These are phyloP conservation scores for Trichoderma guizhouense DNA, from an alignment of 2,329 filamentous ascomycete genomes.

Conservation along the genomic window DNA sequence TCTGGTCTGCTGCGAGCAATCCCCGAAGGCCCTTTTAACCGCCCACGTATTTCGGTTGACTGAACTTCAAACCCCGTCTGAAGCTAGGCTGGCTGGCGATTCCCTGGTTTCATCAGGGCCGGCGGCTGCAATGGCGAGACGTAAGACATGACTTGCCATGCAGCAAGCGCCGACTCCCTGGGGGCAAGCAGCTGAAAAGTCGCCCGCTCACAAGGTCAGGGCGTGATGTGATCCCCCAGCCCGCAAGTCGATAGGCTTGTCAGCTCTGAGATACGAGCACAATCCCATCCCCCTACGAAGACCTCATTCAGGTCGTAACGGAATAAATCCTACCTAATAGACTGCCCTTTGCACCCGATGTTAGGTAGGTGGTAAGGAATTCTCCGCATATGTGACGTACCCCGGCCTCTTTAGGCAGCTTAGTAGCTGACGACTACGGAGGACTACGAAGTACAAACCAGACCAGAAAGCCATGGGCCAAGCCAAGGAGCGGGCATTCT, in stretches of 20 bases:
- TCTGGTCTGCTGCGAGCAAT: not conserved
- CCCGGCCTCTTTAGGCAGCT: not conserved
- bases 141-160: constrained; percentile 1
- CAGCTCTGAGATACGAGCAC: not conserved
- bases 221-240: not conserved
- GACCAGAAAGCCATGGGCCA: not conserved
- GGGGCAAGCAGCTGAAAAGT: not conserved
- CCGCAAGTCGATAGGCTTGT: not conserved
- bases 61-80: not conserved
- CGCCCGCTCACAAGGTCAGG: constrained; percentile 1
- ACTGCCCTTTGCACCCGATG: not conserved
- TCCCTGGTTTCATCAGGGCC: not conserved
- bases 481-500: not conserved
- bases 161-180: not conserved
- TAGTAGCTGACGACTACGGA: not conserved
- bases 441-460: no score
- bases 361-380: not conserved
- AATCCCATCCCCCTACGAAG: not conserved
- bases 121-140: not conserved
- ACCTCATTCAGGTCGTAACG: not conserved
- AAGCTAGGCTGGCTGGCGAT: not conserved
- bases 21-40: not conserved
- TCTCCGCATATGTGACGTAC: not conserved
- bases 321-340: not conserved
- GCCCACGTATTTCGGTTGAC: not conserved